These are phyloP conservation scores for Apiotrichum gamsii DNA, from an alignment of 1,284 basidiomycete species.

Conservation along the genomic window DNA sequence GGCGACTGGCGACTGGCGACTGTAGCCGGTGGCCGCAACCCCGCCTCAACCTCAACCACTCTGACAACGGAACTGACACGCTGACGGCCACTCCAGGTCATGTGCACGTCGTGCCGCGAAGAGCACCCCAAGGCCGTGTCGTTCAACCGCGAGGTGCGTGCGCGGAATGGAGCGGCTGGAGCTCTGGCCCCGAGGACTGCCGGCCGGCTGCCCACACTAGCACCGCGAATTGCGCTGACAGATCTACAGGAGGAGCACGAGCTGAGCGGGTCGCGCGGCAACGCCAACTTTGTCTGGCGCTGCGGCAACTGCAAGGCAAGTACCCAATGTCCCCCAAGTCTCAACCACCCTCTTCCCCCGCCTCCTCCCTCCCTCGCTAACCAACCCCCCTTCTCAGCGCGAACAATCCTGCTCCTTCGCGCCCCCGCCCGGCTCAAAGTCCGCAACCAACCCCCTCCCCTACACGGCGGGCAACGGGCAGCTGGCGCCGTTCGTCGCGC, in stretches of 20 bases:
- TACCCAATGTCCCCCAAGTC: too few relatives aligned
- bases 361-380: too few relatives aligned
- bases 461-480: slow-evolving; percentile 28
- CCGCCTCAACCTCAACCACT: neutral
- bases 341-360: too few relatives aligned
- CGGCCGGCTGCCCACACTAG: too few relatives aligned
- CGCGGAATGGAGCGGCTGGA: too few relatives aligned
- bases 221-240: too few relatives aligned
- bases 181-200: too few relatives aligned
- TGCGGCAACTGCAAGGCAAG: slow-evolving; percentile 46
- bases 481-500: slow-evolving; percentile 35
- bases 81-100: too few relatives aligned
- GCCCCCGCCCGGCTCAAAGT: slow-evolving; percentile 25
- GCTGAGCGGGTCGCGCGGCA: slow-evolving; percentile 43
- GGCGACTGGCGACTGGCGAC: too few relatives aligned
- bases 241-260: slow-evolving; percentile 31
- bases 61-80: neutral
- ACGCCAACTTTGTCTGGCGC: slow-evolving; percentile 46
- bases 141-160: slow-evolving; percentile 30
- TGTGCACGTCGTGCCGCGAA: slow-evolving; percentile 42
- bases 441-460: slow-evolving; percentile 30
- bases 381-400: slow-evolving; percentile 31
- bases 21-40: too few relatives aligned
- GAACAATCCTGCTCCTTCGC: slow-evolving; percentile 47
- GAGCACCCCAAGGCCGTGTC: slow-evolving; percentile 44